A percentile compares a stretch with the other conserved stretches of the same genome.
Evolutionary conservation across 2,329 filamentous ascomycete species (phyloP).

Genomic region (Epicoccum nigrum): DNA sequence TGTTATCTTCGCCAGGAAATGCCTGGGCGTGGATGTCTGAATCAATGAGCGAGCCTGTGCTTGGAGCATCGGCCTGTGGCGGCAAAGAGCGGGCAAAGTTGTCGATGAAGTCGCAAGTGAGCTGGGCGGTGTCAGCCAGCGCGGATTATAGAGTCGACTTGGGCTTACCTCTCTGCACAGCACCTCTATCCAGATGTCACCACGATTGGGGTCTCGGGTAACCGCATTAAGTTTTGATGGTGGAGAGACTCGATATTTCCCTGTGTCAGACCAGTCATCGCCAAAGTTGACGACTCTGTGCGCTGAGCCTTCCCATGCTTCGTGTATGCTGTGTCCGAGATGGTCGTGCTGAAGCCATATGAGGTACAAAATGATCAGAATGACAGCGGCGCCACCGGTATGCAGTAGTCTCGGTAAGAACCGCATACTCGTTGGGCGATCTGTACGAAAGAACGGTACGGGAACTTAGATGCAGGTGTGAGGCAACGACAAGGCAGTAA

Average conservation of each 20-base stretch:
- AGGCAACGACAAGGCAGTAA: conserved; percentile 7
- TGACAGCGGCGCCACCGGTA: conserved; percentile 29
- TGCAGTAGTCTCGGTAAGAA: conserved; percentile 42
- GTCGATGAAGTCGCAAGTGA: conserved; percentile 44
- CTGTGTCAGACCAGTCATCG: conserved; percentile 49
- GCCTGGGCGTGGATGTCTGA: conserved; percentile 39
- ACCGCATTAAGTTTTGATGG: conserved; percentile 28
- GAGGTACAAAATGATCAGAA: conserved; percentile 40
- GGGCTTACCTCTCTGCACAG: conserved; percentile 44
- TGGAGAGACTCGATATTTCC: conserved; percentile 42
- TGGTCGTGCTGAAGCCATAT: conserved; percentile 36
- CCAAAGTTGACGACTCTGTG: conserved; percentile 48
- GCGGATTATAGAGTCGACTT: neutral
- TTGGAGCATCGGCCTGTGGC: conserved; percentile 21
- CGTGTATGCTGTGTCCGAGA: conserved; percentile 34
- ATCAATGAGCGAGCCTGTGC: conserved; percentile 40
- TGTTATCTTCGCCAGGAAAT: conserved; percentile 21
- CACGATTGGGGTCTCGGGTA: conserved; percentile 38
- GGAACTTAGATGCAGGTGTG: neutral
- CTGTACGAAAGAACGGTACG: neutral
- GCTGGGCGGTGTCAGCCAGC: conserved; percentile 37
- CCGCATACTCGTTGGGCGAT: conserved; percentile 30
- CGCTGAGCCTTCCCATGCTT: conserved; percentile 36
- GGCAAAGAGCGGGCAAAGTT: conserved; percentile 47
- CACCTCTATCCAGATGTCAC: conserved; percentile 45